Evolutionary conservation across 306 rosid species (phyloP), one percentile per base, ranked within the genome.

Genomic region (Gillenia trifoliata): DNA sequence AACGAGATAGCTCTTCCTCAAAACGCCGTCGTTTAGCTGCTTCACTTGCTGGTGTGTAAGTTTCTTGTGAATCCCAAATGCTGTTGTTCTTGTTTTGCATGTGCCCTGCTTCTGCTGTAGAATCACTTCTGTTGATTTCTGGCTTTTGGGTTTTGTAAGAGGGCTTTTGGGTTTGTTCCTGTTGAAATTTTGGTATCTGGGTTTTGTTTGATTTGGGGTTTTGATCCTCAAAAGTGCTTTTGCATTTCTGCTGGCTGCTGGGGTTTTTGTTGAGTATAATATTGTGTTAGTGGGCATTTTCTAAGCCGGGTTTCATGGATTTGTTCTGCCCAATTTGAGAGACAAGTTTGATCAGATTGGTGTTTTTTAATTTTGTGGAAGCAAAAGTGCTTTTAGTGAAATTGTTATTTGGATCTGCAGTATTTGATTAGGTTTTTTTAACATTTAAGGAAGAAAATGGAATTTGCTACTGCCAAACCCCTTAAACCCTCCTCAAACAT

Each of bases 401-500:
- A 2, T 28, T 78, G 50, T 36, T 47, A 11, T 62, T 59, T 84
- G 73, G 78, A 65, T 83, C 68, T 81, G 73, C 23, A 45, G 59
- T 47, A 20, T 30, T 28, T 65, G 55, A 22, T 61, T 65, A 77
- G 85, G 68, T 29, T 64, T 41, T 68, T 82, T 73, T 74, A 80
- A 62, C 81, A 71, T 67, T 45, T 47, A 8, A 64, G 68, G 47
- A 31, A 31, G 33, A 54, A 25, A 36, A 91, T 89, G 97, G 97
- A 87, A 36, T 34, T 76, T 63, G 68, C 80, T 70, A 70, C 66
- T 76, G 47, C 80, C 72, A 87, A 84, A 77, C 89, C 89, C 71
- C 62, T 77, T 41, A 91, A 84, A 75, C 74, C 89, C 84, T 82
- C 81, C 83, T 84, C 94, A 70, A 91, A 81, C 72, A 84, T 91